Evolutionary conservation across 164 flowering plant species (phyloP), one percentile per base, ranked within the genome.

Genomic region (Tetrastigma voinierianum): DNA sequence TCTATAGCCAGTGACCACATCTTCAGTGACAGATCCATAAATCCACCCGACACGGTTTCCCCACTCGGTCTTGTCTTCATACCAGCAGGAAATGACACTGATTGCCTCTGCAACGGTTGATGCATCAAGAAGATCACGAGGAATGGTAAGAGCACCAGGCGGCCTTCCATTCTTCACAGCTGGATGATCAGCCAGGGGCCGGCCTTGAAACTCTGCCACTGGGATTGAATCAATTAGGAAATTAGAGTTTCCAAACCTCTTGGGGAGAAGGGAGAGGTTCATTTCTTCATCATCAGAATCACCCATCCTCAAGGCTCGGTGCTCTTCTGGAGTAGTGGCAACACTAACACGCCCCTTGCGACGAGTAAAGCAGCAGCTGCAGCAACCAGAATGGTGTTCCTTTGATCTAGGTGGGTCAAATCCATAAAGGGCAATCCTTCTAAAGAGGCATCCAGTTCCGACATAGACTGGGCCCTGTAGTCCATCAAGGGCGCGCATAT

Each of bases 401-500:
- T 86, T 84, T 15, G 82, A 24, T 2, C 87, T 78, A 43, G 90
- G 90, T 1, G 93, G 93, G 53, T 88, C 90, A 71, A 88, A 88
- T 0, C 93, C 93, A 59, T 88, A 88, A 25, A 86, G 83, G 4
- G 93, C 90, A 49, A 75, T 74, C 57, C 93, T 70, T 51, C 93
- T 62, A 45, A 88, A 88, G 57, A 88, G 86, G 62, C 93, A 88
- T 5, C 93, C 93, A n/a, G 93, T 88, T 56, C 93, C 93, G 2
- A 88, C 93, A 69, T 86, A 88, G 19, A 88, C 86, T 0, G 93
- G 93, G 1, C 90, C 93, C 66, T 83, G 87, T 10, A 88, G 73
- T 40, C 93, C 93, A 75, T 88, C 93, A 55, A 86, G 87, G 18
- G 93, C 90, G 9, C 93, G 72, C 93, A 88, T 88, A 66, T 88